phyloP scores from a whole-genome alignment of 176 grass and related monocot species.

The Metroxylon sagu region DNA sequence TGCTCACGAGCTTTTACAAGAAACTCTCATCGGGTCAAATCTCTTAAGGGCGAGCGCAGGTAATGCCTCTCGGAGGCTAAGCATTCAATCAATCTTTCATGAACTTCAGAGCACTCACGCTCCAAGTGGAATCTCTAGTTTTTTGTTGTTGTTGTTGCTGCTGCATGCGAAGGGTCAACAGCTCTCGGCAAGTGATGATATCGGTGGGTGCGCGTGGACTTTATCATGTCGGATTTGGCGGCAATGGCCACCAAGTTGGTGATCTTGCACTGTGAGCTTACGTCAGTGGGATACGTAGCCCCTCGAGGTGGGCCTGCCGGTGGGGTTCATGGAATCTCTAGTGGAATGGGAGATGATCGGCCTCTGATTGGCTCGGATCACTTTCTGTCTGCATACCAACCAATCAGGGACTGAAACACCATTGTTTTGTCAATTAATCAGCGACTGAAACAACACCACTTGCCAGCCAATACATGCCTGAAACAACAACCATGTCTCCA shows the following conservation, averaged over 20 bases:
- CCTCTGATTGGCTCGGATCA: conserved; percentile 34
- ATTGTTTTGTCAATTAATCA: conserved; percentile 10
- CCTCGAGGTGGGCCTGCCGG: conserved; percentile 16
- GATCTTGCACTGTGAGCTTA: conserved; percentile 16
- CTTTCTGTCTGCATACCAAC: conserved; percentile 24
- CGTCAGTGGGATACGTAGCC: conserved; percentile 24
- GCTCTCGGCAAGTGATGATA: conserved; percentile 10
- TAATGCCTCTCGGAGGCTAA: not conserved
- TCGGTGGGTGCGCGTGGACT: conserved; percentile 53
- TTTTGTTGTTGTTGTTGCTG: not conserved
- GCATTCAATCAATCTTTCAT: conserved; percentile 9
- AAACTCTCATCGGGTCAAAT: too few relatives aligned
- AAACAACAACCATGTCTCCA: conserved; percentile 38
- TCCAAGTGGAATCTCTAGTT: conserved; percentile 19
- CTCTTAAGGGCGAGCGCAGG: too few relatives aligned
- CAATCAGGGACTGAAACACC: conserved; percentile 53
- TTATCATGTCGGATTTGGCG: conserved; percentile 67
- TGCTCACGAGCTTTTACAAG: too few relatives aligned
- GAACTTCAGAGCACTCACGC: conserved; percentile 8
- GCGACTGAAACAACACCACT: conserved; percentile 4
- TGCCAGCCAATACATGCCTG: conserved; percentile 35
- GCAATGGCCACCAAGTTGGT: conserved; percentile 39
- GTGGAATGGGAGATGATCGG: conserved; percentile 23
- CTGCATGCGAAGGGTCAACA: conserved; percentile 16
- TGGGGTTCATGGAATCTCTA: conserved; percentile 30